A percentile compares a stretch with the other conserved stretches of the same genome.
Evolutionary conservation across 768 basidiomycete genomes (phyloP).

Genomic region (Boletus rubropictus): DNA sequence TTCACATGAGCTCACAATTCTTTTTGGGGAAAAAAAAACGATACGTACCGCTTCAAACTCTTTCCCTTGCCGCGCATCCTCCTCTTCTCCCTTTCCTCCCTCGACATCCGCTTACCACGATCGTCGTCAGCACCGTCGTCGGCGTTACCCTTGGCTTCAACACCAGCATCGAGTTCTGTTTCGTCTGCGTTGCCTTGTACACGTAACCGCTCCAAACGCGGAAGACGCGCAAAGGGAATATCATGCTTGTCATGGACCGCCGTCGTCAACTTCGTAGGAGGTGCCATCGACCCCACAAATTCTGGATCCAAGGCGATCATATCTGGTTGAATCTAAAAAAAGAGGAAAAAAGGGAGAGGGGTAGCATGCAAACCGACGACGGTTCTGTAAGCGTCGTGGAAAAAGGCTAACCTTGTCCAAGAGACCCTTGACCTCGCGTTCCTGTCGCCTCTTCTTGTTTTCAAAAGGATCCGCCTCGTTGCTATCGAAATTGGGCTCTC

Average conservation of each 20-base stretch:
- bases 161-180: conserved; percentile 41
- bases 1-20: not conserved
- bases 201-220: conserved; percentile 60
- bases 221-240: conserved; percentile 63
- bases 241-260: conserved; percentile 40
- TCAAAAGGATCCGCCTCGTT: conserved; percentile 94
- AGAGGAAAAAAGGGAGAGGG: not conserved
- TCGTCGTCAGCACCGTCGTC: conserved; percentile 23
- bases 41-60: conserved; percentile 65
- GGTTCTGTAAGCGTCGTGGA: too few species aligned
- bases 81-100: conserved; percentile 49
- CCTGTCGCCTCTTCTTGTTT: conserved; percentile 69
- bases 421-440: conserved; percentile 85
- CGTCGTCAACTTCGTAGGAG: conserved; percentile 54
- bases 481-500: conserved; percentile 94
- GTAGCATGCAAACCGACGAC: too few species aligned
- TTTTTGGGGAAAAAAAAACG: not conserved
- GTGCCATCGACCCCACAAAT: conserved; percentile 64
- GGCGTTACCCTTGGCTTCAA: conserved; percentile 33
- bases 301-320: conserved; percentile 83
- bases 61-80: conserved; percentile 87
- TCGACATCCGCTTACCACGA: conserved; percentile 22
- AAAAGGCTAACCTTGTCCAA: conserved; percentile 68
- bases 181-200: conserved; percentile 70
- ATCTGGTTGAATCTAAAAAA: conserved; percentile 75